phyloP scores from a whole-genome alignment of 2,329 filamentous ascomycete species.

The Penicillium fuscoglaucum region DNA sequence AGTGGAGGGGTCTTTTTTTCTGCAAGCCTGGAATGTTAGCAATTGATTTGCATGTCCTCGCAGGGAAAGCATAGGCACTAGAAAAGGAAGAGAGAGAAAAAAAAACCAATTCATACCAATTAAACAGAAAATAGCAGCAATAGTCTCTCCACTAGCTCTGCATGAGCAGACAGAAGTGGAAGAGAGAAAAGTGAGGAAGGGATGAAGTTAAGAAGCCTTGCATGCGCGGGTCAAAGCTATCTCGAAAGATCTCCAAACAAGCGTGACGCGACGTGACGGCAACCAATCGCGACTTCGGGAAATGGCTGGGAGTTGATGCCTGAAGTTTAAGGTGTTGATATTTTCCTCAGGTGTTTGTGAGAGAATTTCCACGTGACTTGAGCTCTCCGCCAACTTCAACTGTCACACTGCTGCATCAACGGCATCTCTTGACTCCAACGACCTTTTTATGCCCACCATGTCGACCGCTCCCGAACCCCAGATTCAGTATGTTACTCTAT shows the following conservation, averaged over 20 bases:
- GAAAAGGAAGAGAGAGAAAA: constrained; percentile 4
- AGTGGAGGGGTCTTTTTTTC: constrained; percentile 23
- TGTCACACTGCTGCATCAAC: constrained; percentile 4
- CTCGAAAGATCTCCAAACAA: constrained; percentile 32
- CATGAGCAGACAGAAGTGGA: constrained; percentile 11
- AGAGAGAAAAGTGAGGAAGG: constrained; percentile 23
- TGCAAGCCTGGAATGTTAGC: constrained; percentile 34
- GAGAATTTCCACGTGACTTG: constrained; percentile 18
- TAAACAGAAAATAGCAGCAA: constrained; percentile 11
- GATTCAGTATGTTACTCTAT: constrained; percentile 61
- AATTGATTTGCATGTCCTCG: constrained; percentile 11
- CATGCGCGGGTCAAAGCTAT: constrained; percentile 35
- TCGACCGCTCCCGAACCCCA: constrained; percentile 59
- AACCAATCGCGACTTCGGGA: constrained; percentile 37
- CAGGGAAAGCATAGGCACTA: neutral
- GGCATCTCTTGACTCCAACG: constrained; percentile 9
- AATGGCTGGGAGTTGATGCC: constrained; percentile 5
- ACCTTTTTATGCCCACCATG: constrained; percentile 51
- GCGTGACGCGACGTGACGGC: constrained; percentile 44
- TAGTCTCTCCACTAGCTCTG: constrained; percentile 12
- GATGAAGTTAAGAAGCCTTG: constrained; percentile 29
- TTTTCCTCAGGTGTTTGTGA: neutral
- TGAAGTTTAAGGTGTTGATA: neutral
- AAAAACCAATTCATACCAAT: constrained; percentile 16
- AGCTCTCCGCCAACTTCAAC: constrained; percentile 12